Percentiles rank a stretch among this genome's conserved stretches.
Evolutionary conservation across 2,329 filamentous ascomycete species (phyloP).

Genomic region (Aspergillus sp.): DNA sequence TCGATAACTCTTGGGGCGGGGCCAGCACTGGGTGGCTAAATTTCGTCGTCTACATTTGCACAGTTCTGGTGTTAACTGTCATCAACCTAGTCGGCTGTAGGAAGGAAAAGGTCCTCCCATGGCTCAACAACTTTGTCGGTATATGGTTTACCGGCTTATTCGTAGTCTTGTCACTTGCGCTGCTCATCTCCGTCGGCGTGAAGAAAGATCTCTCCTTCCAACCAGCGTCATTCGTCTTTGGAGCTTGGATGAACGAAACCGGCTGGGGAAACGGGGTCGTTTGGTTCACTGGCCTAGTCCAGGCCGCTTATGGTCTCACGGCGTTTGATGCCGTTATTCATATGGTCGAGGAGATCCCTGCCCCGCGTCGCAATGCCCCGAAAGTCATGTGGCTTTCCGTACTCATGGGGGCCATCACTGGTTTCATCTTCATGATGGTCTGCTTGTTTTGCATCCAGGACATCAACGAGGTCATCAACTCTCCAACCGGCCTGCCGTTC

Average conservation of each 20-base stretch:
- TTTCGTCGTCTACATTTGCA: constrained; percentile 58
- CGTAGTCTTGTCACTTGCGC: constrained; percentile 53
- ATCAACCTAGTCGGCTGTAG: constrained; percentile 58
- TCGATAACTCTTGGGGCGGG: constrained; percentile 51
- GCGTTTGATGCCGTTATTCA: constrained; percentile 63
- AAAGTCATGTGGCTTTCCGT: constrained; percentile 57
- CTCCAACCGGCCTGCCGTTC: constrained; percentile 48
- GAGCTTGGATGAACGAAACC: constrained; percentile 53
- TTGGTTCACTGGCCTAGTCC: constrained; percentile 62
- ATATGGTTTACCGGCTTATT: constrained; percentile 57
- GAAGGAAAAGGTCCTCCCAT: constrained; percentile 50
- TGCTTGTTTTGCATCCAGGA: constrained; percentile 56
- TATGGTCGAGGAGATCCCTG: constrained; percentile 60
- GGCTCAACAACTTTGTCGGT: constrained; percentile 60
- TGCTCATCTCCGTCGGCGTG: constrained; percentile 56
- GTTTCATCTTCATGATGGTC: constrained; percentile 56
- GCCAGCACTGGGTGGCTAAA: constrained; percentile 53
- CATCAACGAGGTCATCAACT: constrained; percentile 45
- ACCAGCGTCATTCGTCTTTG: constrained; percentile 56
- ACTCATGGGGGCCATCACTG: constrained; percentile 51
- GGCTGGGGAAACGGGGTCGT: constrained; percentile 59
- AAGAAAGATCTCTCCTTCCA: constrained; percentile 51
- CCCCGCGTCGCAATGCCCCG: constrained; percentile 54
- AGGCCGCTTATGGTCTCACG: constrained; percentile 59
- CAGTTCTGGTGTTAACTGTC: constrained; percentile 51